Evolutionary conservation across 768 basidiomycete species (phyloP), one percentile per base, ranked within the genome.

Genomic region (Ramaria rubella): DNA sequence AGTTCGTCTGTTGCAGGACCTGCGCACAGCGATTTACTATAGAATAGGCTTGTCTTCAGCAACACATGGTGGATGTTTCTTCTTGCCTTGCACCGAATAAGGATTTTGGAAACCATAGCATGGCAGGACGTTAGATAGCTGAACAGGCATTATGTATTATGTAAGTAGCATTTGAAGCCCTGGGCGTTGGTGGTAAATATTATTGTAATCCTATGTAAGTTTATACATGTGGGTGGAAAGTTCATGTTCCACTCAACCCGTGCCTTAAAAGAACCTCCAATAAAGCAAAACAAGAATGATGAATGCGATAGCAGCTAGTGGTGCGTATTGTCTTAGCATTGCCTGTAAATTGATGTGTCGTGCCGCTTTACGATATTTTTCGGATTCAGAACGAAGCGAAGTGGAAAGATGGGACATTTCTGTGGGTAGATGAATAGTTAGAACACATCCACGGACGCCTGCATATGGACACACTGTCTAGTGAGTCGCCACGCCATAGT

Each of bases 321-420:
- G 96, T 36, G 94, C 96, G 72, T 94, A 99, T 67, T 98, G 92
- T 59, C 96, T 83, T 62, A 97, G 68, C 85, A 98, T 87, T 14
- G 94, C 92, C 62, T 94, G 82, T 54, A 94, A 68, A 67, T 98
- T 98, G 72, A 99, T 89, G 64, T 96, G 93, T 62, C 90, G 78
- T 24, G 96, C 93, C 26, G 93, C 92, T 72, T 90, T 94, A 49
- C 95, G 85, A 71, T 98, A 99, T 73, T 91, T 98, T 74, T 96
- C 90, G 17, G 94, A 96, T 72, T 99, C 96, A 46, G 94, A 88
- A 46, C 93, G 85, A 34, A 99, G 77, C 6, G 93, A 95, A 2
- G 87, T 91, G 23, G 94, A 97, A 54, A 99, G 76, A 68, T 94
- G 90, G 21, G 94, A 96, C 96, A 99, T 99, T 67, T 88, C 94